phyloP scores from a whole-genome alignment of 2,329 filamentous ascomycete species.

The Arthrobotrys conoides region DNA sequence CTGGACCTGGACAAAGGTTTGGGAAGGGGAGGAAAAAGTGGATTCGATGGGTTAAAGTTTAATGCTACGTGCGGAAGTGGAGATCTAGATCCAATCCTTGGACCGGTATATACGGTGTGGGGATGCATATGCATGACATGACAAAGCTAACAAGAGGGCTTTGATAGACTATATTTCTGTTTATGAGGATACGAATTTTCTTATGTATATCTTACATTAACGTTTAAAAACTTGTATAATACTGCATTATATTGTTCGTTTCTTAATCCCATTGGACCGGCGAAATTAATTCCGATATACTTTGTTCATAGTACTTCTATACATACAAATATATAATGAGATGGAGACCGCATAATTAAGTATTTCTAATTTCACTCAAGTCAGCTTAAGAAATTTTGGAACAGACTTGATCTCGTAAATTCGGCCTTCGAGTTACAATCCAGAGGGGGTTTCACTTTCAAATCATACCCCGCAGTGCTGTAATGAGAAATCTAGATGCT shows the following conservation, averaged over 20 bases:
- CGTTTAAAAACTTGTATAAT: neutral
- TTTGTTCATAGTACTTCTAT: neutral
- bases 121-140: neutral
- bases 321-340: slow-evolving; percentile 4
- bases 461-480: too few relatives aligned
- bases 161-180: neutral
- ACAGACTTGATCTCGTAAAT: too few relatives aligned
- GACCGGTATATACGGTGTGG: neutral
- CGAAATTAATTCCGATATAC: slow-evolving; percentile 4
- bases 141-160: neutral
- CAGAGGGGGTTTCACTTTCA: too few relatives aligned
- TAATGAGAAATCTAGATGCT: too few relatives aligned
- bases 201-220: neutral
- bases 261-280: slow-evolving; percentile 16
- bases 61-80: neutral
- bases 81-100: neutral
- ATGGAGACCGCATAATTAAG: neutral
- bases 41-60: slow-evolving; percentile 58
- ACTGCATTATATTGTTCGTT: neutral
- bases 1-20: slow-evolving; percentile 26
- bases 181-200: slow-evolving; percentile 4
- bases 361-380: too few relatives aligned
- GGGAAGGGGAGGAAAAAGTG: slow-evolving; percentile 54
- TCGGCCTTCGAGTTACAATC: too few relatives aligned
- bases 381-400: too few relatives aligned